These are phyloP conservation scores for Penicillium maclennaniae DNA, from an alignment of 495 filamentous ascomycete genomes.

Conservation along the genomic window DNA sequence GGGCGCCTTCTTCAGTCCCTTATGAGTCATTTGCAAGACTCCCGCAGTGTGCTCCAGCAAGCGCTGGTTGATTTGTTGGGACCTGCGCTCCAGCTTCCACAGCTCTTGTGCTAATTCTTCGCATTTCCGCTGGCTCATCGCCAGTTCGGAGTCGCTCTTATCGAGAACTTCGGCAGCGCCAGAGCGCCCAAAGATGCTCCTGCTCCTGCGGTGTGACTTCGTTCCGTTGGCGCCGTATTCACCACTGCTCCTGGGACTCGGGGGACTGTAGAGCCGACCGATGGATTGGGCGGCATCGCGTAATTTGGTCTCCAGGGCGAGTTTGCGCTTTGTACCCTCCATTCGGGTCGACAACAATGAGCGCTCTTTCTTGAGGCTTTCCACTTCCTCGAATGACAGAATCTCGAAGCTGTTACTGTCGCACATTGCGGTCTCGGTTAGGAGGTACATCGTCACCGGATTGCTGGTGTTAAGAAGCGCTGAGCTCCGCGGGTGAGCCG, in stretches of 20 bases:
- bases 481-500: conserved; percentile 37
- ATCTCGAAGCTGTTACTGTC: conserved; percentile 83
- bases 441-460: conserved; percentile 70
- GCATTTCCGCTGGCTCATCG: conserved; percentile 71
- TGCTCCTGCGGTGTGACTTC: conserved; percentile 31
- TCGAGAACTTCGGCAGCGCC: conserved; percentile 31
- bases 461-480: conserved; percentile 48
- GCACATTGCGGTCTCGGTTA: conserved; percentile 87
- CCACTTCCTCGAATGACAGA: conserved; percentile 84
- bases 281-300: conserved; percentile 88
- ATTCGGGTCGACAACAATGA: conserved; percentile 66
- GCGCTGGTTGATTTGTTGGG: conserved; percentile 64
- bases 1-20: conserved; percentile 50
- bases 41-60: conserved; percentile 89
- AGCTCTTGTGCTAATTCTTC: conserved; percentile 80
- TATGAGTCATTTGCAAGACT: conserved; percentile 83
- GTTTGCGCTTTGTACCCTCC: conserved; percentile 71
- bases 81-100: conserved; percentile 67
- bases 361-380: conserved; percentile 82
- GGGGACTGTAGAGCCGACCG: conserved; percentile 65
- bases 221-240: conserved; percentile 29
- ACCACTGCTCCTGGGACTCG: conserved; percentile 36
- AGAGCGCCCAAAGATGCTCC: conserved; percentile 50
- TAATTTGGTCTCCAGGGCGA: conserved; percentile 89
- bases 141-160: conserved; percentile 70